Conservation (phyloP, 140 eudicot species). For the Ambrosia hybrid region DNA sequence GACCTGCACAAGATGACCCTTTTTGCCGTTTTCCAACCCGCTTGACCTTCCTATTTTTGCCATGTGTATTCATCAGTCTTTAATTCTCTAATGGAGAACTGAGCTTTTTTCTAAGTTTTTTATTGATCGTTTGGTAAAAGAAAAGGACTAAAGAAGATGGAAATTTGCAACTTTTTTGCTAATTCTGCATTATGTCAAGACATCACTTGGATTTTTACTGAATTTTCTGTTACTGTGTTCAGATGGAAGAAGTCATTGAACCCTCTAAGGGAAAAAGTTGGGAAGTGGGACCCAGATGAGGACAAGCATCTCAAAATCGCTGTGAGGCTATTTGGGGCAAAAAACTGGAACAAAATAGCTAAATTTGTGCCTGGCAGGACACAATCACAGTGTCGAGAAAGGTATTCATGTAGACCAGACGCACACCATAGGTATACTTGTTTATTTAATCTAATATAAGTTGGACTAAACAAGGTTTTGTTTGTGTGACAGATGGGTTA, state of each 20-base stretch:
- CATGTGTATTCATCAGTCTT: not conserved
- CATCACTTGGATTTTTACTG: not conserved
- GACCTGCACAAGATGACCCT: too few species aligned
- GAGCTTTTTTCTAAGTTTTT: not conserved
- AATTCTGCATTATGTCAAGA: too few species aligned
- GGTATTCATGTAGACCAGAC: conserved; percentile 37
- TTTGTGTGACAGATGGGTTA: conserved; percentile 71
- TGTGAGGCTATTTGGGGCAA: conserved; percentile 69
- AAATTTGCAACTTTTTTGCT: too few species aligned
- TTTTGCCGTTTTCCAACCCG: too few species aligned
- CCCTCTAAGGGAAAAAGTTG: conserved; percentile 71
- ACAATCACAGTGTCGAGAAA: conserved; percentile 86
- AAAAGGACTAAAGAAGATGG: too few species aligned
- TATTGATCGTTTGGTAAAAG: too few species aligned
- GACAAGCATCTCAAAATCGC: conserved; percentile 75
- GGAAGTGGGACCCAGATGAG: conserved; percentile 80
- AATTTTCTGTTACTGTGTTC: conserved; percentile 18
- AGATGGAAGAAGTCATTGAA: conserved; percentile 84
- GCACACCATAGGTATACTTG: not conserved
- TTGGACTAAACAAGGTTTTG: not conserved
- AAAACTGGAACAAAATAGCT: conserved; percentile 72
- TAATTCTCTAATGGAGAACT: not conserved
- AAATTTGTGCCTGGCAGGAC: conserved; percentile 78
- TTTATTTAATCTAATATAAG: not conserved
- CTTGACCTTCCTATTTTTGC: not conserved